Conservation (phyloP, 2,329 filamentous ascomycete genomes). For the Phialophora verrucosa region DNA sequence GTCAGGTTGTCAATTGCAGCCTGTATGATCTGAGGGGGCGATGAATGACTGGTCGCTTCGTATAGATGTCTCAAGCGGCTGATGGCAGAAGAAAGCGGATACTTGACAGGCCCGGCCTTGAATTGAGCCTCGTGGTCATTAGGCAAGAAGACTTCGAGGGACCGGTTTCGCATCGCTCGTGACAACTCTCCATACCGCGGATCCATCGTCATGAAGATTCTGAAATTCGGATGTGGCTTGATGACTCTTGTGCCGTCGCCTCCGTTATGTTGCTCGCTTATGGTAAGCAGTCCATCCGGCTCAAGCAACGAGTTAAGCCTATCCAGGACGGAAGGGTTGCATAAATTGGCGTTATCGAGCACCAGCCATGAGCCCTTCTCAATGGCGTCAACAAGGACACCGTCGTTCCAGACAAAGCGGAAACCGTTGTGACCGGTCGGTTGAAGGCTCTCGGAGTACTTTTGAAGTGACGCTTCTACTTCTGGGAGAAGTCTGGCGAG, state of each 20-base stretch:
- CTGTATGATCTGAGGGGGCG: slow-evolving; percentile 15
- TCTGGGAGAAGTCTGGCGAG: slow-evolving; percentile 9
- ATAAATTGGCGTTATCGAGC: slow-evolving; percentile 95
- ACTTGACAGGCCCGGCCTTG: slow-evolving; percentile 22
- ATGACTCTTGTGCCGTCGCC: slow-evolving; percentile 77
- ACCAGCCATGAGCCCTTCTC: slow-evolving; percentile 89
- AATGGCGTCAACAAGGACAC: slow-evolving; percentile 85
- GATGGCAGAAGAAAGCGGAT: slow-evolving; percentile 30
- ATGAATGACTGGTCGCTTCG: not conserved
- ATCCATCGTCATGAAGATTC: slow-evolving; percentile 93
- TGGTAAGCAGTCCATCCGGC: slow-evolving; percentile 81
- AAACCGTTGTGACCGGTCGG: slow-evolving; percentile 1
- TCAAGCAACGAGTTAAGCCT: slow-evolving; percentile 93
- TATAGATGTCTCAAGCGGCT: slow-evolving; percentile 31
- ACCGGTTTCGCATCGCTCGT: slow-evolving; percentile 93
- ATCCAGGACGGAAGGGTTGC: slow-evolving; percentile 92
- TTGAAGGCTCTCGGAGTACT: slow-evolving; percentile 7
- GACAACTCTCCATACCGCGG: slow-evolving; percentile 91
- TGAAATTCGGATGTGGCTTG: slow-evolving; percentile 81
- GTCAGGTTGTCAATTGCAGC: slow-evolving; percentile 30
- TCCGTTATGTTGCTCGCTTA: slow-evolving; percentile 89
- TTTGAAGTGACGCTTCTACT: slow-evolving; percentile 9
- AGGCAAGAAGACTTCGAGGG: slow-evolving; percentile 83
- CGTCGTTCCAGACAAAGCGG: slow-evolving; percentile 91
- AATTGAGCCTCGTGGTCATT: slow-evolving; percentile 44